phyloP scores from a whole-genome alignment of 768 basidiomycete genomes.

The Suillus americanus region DNA sequence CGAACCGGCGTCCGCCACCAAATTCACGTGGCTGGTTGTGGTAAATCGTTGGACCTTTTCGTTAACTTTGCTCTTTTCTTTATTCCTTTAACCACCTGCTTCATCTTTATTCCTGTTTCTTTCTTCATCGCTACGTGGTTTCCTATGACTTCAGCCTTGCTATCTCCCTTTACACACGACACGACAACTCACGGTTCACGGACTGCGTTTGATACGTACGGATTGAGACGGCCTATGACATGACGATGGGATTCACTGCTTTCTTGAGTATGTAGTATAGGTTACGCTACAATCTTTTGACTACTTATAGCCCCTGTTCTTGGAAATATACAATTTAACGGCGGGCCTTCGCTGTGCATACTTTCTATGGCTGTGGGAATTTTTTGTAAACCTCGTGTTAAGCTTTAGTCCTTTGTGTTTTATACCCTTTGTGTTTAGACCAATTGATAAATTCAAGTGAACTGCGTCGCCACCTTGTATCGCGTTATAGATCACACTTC shows the following conservation, averaged over 20 bases:
- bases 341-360: constrained; percentile 11
- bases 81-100: constrained; percentile 21
- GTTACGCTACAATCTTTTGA: constrained; percentile 8
- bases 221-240: constrained; percentile 15
- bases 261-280: constrained; percentile 19
- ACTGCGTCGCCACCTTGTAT: neutral
- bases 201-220: constrained; percentile 17
- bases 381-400: neutral
- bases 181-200: constrained; percentile 26
- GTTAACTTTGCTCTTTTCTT: constrained; percentile 34
- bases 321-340: constrained; percentile 11
- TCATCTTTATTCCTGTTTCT: constrained; percentile 15
- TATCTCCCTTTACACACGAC: constrained; percentile 19
- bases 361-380: constrained; percentile 3
- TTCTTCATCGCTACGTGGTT: constrained; percentile 11
- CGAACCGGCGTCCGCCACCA: constrained; percentile 45
- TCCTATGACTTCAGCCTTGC: constrained; percentile 7
- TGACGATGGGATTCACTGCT: constrained; percentile 10
- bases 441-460: neutral
- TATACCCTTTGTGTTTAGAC: neutral
- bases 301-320: constrained; percentile 4
- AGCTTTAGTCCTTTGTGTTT: constrained; percentile 26
- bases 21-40: constrained; percentile 56
- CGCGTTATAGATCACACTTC: neutral
- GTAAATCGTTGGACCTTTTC: constrained; percentile 35